Percentiles rank a stretch among this genome's conserved stretches.
Evolutionary conservation across 1,139 yeast species (phyloP).

Genomic region (Dujonia santamariae): DNA sequence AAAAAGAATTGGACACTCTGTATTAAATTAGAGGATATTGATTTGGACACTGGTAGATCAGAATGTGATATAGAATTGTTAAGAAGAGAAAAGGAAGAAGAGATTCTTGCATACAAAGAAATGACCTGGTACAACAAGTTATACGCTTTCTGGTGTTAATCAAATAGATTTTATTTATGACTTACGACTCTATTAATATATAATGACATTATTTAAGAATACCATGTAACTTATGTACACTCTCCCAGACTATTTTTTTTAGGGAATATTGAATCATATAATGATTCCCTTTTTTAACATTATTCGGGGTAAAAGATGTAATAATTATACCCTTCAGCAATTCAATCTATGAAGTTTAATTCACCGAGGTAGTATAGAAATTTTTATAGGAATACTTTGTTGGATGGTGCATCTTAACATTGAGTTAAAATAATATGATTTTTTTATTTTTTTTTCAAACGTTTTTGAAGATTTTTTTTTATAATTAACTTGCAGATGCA

Average conservation of each 20-base stretch:
- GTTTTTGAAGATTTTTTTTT: conserved; percentile 55
- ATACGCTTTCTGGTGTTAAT: conserved; percentile 17
- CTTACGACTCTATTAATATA: neutral
- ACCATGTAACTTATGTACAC: too few species aligned
- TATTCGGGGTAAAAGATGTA: too few species aligned
- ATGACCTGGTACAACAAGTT: conserved; percentile 16
- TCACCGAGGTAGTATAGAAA: too few species aligned
- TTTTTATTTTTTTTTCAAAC: conserved; percentile 48
- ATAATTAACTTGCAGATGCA: conserved; percentile 20
- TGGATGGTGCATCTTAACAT: too few species aligned
- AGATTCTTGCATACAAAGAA: conserved; percentile 8
- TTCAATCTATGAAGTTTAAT: too few species aligned
- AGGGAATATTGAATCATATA: too few species aligned
- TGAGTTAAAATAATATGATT: neutral
- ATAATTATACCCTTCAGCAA: too few species aligned
- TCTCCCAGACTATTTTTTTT: too few species aligned
- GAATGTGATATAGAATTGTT: conserved; percentile 24
- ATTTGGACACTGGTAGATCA: conserved; percentile 33
- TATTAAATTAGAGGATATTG: conserved; percentile 26
- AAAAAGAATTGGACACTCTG: conserved; percentile 33
- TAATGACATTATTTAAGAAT: too few species aligned
- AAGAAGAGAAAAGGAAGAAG: conserved; percentile 19
- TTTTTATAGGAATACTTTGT: too few species aligned
- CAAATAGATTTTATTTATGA: conserved; percentile 1
- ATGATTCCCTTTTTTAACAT: too few species aligned